These are phyloP conservation scores for Beauveria australis DNA, from an alignment of 2,329 filamentous ascomycete genomes.

Conservation along the genomic window DNA sequence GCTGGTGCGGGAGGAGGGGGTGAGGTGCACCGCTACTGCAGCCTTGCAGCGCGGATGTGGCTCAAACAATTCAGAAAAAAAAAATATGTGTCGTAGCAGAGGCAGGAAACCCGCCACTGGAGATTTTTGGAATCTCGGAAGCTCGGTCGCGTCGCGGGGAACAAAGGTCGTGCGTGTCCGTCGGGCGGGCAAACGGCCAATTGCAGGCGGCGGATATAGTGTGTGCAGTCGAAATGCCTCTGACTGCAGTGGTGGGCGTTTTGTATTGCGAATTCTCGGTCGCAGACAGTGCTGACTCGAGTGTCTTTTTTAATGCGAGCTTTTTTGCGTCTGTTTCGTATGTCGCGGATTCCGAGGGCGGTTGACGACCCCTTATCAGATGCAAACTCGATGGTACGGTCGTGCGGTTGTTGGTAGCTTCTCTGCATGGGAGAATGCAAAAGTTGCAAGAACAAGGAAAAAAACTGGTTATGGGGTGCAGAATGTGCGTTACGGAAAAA, in stretches of 20 bases:
- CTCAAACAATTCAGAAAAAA: not conserved
- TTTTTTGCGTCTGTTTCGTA: not conserved
- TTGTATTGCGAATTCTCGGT: not conserved
- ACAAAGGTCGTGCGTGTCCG: not conserved
- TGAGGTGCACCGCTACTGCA: conserved; percentile 1
- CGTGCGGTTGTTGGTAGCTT: not conserved
- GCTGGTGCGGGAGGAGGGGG: not conserved
- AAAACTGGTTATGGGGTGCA: not conserved
- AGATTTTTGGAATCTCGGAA: not conserved
- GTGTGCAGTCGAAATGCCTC: not conserved
- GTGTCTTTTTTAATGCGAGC: not conserved
- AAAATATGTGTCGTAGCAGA: not conserved
- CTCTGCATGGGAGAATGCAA: not conserved
- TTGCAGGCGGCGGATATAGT: not conserved
- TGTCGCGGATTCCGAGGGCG: not conserved
- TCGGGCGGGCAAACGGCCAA: conserved; percentile 2
- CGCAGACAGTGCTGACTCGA: not conserved
- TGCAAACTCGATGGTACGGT: not conserved
- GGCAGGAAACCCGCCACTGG: not conserved
- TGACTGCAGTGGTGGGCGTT: not conserved
- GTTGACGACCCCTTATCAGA: conserved; percentile 1
- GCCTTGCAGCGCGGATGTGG: not conserved
- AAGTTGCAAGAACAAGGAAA: not conserved
- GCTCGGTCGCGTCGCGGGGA: not conserved
- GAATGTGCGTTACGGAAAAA: conserved; percentile 5